Evolutionary conservation across 1,139 yeast genomes (phyloP), one percentile per base, ranked within the genome.

Genomic region (Pichia sp.): DNA sequence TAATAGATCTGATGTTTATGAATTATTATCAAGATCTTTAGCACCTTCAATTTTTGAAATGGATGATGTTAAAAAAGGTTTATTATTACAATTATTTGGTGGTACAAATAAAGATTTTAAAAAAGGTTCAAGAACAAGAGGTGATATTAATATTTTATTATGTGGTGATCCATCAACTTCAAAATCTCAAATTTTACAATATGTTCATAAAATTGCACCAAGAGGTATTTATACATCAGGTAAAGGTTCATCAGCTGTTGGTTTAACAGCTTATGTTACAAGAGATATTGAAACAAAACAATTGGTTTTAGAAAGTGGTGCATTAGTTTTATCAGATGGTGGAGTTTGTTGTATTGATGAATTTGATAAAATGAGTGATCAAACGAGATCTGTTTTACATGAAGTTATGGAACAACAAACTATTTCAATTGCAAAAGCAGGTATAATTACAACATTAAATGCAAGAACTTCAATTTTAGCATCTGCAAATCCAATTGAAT

Each of bases 381-480:
- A 95, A 2, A 91, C 98, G 0, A 71, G 98, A 56, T 87, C 96
- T 3, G 97, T 91, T 14, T 69, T 91, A 45, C 99, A 91, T 62
- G 98, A 91, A 72, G 98, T 93, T 19, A 91, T 91, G 98, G 98
- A 91, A 69, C 98, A 91, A 62, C 98, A 91, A 63, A 91, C 98
- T 0, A 91, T 91, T 34, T 88, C 97, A 11, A 87, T 91, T 55
- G 98, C 98, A 32, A 91, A 91, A 59, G 98, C 98, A 0, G 98
- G 98, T 44, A 91, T 91, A 57, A 91, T 89, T 57, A 91, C 98
- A 13, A 91, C 98, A 0, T 70, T 91, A 48, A 91, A 91, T 64
- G 98, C 98, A 1, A 75, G 98, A 63, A 89, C 97, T 0, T 88
- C 97, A 0, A 84, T 91, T 51, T 70, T 91, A 50, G 98, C 98